Conservation (phyloP, 2,329 filamentous ascomycete genomes). For the Diaporthe caulivora region DNA sequence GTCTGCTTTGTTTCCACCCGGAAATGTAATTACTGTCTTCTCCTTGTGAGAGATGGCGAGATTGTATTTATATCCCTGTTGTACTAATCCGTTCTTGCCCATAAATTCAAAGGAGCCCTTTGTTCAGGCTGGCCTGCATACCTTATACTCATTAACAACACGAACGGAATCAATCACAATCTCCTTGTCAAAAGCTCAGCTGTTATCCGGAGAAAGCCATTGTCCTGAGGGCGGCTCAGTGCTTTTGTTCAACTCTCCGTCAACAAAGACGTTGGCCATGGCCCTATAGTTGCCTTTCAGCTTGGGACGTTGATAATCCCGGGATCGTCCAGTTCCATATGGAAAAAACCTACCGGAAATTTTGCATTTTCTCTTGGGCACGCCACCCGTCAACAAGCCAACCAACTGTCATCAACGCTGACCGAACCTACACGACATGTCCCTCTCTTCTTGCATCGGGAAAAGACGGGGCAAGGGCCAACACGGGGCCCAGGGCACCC, state of each 20-base stretch:
- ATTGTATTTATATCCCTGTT: neutral
- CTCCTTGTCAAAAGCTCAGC: neutral
- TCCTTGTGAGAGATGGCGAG: neutral
- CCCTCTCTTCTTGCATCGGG: neutral
- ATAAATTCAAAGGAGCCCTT: neutral
- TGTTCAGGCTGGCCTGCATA: neutral
- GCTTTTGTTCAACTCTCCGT: neutral
- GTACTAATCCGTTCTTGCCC: too few species aligned
- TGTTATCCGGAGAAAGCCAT: neutral
- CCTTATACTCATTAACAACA: neutral
- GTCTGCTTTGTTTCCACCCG: neutral
- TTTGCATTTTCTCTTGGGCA: neutral
- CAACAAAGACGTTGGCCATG: neutral
- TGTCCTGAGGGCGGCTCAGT: neutral
- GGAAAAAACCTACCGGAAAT: neutral
- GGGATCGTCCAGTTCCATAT: neutral
- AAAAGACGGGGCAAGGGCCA: conserved; percentile 10
- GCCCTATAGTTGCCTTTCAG: neutral
- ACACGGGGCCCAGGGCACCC: neutral
- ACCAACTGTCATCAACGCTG: neutral
- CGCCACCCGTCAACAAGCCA: neutral
- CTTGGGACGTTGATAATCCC: neutral
- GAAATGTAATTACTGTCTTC: neutral
- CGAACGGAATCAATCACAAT: neutral
- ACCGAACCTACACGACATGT: conserved; percentile 6